Evolutionary conservation across 495 filamentous ascomycete genomes (phyloP), one percentile per base, ranked within the genome.

Genomic region (Penicillium desertorum): DNA sequence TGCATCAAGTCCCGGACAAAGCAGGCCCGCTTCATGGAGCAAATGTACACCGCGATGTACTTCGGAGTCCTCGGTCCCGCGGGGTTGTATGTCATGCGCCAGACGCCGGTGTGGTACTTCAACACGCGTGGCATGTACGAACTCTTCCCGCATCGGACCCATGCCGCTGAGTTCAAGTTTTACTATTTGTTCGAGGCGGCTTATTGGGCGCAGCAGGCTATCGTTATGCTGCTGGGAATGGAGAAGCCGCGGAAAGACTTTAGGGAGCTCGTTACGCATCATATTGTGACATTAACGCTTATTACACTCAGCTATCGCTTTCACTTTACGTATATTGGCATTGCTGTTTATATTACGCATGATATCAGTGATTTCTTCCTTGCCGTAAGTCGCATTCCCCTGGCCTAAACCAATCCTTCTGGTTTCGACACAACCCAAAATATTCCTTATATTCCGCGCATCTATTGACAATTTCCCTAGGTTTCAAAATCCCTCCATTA

Each of bases 341-440:
- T 96, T 41, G 91, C 88, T 32, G 89, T 96, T 10, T 96, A 93
- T 71, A 87, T 93, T 45, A 96, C 92, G 34, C 90, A 94, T 71
- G 92, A 96, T 65, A 88, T 96, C 52, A 87, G 83, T 62, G 92
- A 96, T 68, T 94, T 96, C 73, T 96, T 96, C 80, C 78, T 96
- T 7, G 92, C 92, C 8, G 89, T 92, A 81, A 74, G 89, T 81
- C 34, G 41, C 46, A 8, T 39, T 12, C 27, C 29, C 7, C 17
- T 39, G 6, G 3, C 6, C 4, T 14, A 25, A n/a, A 2, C 16
- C 9, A n/a, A 16, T 48, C 14, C 23, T 11, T 10, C 9, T 19
- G 44, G 4, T 27, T 46, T 29, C 44, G 16, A 9, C 23, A 14
- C 22, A 17, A 17, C 17, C 45, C n/a, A 16, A 29, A 29, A 45